Evolutionary conservation across 257 asterid species (phyloP).

Genomic region (Solanum neorickii): DNA sequence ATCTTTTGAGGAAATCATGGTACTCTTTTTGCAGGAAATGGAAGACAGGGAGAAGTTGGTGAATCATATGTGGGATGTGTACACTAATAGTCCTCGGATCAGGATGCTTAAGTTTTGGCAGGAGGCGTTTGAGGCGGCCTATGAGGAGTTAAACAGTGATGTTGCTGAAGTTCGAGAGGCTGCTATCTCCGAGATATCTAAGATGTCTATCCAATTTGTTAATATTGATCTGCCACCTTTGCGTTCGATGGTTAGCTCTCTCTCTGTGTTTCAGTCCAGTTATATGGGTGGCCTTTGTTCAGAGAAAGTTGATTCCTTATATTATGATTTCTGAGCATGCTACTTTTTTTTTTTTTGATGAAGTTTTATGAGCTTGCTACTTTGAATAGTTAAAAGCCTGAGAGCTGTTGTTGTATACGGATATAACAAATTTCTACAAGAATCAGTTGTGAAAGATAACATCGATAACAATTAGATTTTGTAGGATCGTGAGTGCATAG

Average conservation of each 20-base stretch:
- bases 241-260: constrained; percentile 46
- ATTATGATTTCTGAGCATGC: neutral
- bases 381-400: neutral
- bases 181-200: constrained; percentile 78
- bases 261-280: neutral
- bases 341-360: neutral
- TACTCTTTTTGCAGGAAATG: constrained; percentile 45
- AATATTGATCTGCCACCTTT: constrained; percentile 41
- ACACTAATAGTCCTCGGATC: constrained; percentile 51
- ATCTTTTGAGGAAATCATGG: neutral
- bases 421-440: neutral
- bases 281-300: neutral
- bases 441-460: neutral
- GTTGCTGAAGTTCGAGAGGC: constrained; percentile 44
- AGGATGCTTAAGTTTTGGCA: constrained; percentile 75
- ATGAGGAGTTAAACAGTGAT: constrained; percentile 71
- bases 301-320: neutral
- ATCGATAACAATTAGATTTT: neutral
- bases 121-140: constrained; percentile 86
- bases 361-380: neutral
- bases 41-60: constrained; percentile 93
- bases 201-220: constrained; percentile 59
- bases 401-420: neutral
- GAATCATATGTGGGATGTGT: constrained; percentile 92
- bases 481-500: neutral